These are phyloP conservation scores for Irpex lacteus DNA, from an alignment of 1,284 basidiomycete species.

Conservation along the genomic window DNA sequence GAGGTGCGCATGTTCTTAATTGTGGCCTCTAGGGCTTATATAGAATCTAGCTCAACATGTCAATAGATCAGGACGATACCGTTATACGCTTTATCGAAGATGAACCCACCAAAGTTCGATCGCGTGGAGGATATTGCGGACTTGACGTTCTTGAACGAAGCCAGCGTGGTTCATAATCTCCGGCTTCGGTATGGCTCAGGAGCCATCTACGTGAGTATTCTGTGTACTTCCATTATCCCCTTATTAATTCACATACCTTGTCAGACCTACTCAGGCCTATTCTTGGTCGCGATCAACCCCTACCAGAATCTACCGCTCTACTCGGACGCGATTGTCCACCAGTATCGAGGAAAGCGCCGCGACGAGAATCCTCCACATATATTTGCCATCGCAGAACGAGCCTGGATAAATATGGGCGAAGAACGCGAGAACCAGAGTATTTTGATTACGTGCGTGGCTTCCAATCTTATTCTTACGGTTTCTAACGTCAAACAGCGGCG, in stretches of 20 bases:
- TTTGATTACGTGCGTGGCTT: slow-evolving; percentile 85
- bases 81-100: slow-evolving; percentile 81
- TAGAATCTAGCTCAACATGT: not conserved
- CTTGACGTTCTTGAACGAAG: slow-evolving; percentile 97
- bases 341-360: slow-evolving; percentile 89
- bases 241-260: not conserved
- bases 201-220: slow-evolving; percentile 85
- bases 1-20: slow-evolving; percentile 46
- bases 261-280: slow-evolving; percentile 93
- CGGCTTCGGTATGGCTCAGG: slow-evolving; percentile 89
- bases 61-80: slow-evolving; percentile 70
- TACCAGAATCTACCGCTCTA: slow-evolving; percentile 94
- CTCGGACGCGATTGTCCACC: slow-evolving; percentile 87
- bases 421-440: slow-evolving; percentile 98
- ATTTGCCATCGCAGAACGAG: slow-evolving; percentile 95
- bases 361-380: slow-evolving; percentile 98
- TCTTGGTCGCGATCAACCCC: slow-evolving; percentile 98
- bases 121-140: slow-evolving; percentile 98
- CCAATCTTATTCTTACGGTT: not conserved
- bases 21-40: not conserved
- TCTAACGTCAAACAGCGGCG: slow-evolving; percentile 59
- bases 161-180: slow-evolving; percentile 97
- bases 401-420: slow-evolving; percentile 98
- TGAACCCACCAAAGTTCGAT: slow-evolving; percentile 99
- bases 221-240: not conserved